Evolutionary conservation across 495 filamentous ascomycete species (phyloP), one percentile per base, ranked within the genome.

Genomic region (Xylaria grammica): DNA sequence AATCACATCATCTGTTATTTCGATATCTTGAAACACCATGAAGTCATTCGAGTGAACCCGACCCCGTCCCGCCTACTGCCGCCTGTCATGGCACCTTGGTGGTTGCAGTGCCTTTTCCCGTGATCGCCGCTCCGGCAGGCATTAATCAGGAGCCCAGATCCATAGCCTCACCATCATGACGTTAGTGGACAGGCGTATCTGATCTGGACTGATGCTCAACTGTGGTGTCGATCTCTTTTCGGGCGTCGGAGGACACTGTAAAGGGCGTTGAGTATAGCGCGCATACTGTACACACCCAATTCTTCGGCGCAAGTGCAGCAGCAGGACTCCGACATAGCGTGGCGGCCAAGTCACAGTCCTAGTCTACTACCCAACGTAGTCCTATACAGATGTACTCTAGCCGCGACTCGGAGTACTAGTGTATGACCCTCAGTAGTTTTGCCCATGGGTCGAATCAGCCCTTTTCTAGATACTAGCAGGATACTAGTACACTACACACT

Each of bases 11-110:
- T 15, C 42, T 19, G 24, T 34, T 45, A 48, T 46, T 46, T 38
- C 48, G 30, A 63, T 26, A 55, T 63, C 50, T 55, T 55, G 60
- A 55, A 63, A 63, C 60, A 54, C 1, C n/a, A 32, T 38, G 27
- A 48, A 55, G 60, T 40, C 60, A 46, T 63, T 32, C 13, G 38
- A 53, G 46, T 29, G 48, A 61, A 50, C 19, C 38, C 46, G 22
- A 40, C 46, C 36, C 11, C n/a, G 40, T 26, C 50, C 48, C 51
- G 38, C 50, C 50, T 13, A 38, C 34, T 26, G 40, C 48, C 51
- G 38, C 50, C 50, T 13, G 49, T 45, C 60, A 62, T 42, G 36
- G 38, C 60, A 53, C 34, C 49, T 36, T 34, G 15, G 24, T 53
- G 27, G 48, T 22, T 27, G 58, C 46, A 51, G 45, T 38, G 26